These are phyloP conservation scores for Colletotrichum sp. DNA, from an alignment of 2,329 filamentous ascomycete genomes.

Conservation along the genomic window DNA sequence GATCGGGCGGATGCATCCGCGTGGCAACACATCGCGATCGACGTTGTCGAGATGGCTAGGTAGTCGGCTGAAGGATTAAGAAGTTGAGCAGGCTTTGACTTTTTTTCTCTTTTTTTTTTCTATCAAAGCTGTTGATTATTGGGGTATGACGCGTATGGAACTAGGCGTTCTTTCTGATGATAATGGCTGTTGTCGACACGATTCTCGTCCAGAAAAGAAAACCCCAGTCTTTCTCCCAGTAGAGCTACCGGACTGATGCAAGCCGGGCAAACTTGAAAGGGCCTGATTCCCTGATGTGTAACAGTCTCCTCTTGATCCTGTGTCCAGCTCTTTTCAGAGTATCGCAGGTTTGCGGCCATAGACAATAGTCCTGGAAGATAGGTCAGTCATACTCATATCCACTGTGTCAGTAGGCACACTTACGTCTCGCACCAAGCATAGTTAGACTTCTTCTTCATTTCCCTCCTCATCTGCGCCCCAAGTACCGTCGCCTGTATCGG, in stretches of 20 bases:
- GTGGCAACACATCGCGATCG: background rate
- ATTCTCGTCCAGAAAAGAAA: fast-evolving
- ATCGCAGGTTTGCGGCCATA: background rate
- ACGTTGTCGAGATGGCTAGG: background rate
- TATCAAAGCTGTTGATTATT: background rate
- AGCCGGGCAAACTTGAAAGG: background rate
- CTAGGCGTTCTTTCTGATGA: background rate
- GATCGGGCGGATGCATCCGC: background rate
- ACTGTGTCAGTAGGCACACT: background rate
- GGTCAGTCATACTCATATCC: background rate
- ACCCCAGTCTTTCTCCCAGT: fast-evolving
- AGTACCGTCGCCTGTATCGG: conserved; percentile 26
- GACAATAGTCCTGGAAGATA: background rate
- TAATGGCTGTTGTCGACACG: background rate
- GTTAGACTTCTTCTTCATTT: conserved; percentile 4
- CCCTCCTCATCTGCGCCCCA: conserved; percentile 26
- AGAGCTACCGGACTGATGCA: background rate
- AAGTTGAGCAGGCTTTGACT: too few relatives aligned
- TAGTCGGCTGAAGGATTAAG: too few relatives aligned
- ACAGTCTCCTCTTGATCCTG: fast-evolving
- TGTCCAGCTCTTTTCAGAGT: background rate
- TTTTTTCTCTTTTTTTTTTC: too few relatives aligned
- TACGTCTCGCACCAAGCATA: conserved; percentile 10
- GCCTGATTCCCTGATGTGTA: background rate
- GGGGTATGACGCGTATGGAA: background rate